Evolutionary conservation across 768 basidiomycete genomes (phyloP).

Genomic region (Agaricus sinodeliciosus): DNA sequence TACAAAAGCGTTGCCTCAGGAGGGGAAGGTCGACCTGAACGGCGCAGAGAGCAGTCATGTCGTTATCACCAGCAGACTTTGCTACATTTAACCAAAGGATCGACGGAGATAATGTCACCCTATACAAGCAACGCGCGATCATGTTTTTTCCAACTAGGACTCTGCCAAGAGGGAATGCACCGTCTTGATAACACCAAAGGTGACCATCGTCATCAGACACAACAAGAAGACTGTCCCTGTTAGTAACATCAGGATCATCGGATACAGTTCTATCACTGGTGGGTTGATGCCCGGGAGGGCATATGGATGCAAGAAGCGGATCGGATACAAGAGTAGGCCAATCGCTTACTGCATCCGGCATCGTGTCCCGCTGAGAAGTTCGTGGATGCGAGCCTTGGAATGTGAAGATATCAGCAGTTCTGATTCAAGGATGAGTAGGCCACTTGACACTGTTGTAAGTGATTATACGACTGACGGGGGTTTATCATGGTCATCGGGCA

Average conservation of each 20-base stretch:
- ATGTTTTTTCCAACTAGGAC: not conserved
- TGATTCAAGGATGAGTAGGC: constrained; percentile 23
- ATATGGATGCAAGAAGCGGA: constrained; percentile 54
- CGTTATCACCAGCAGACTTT: constrained; percentile 26
- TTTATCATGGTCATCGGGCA: constrained; percentile 61
- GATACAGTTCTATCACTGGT: constrained; percentile 19
- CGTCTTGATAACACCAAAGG: constrained; percentile 67
- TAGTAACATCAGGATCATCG: constrained; percentile 44
- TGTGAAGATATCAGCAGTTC: constrained; percentile 75
- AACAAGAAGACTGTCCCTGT: constrained; percentile 58
- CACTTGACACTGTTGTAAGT: constrained; percentile 4
- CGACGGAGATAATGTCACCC: constrained; percentile 21
- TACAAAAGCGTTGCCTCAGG: constrained; percentile 44
- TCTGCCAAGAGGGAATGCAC: constrained; percentile 63
- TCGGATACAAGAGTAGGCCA: constrained; percentile 67
- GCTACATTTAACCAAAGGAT: constrained; percentile 25
- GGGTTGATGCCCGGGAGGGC: constrained; percentile 31
- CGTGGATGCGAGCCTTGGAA: constrained; percentile 66
- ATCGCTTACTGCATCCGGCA: constrained; percentile 53
- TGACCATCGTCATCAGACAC: constrained; percentile 52
- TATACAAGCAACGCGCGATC: constrained; percentile 46
- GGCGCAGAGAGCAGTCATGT: not conserved
- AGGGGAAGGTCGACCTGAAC: constrained; percentile 44
- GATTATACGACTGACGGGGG: constrained; percentile 44
- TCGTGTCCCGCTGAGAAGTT: constrained; percentile 30